phyloP scores from a whole-genome alignment of 2,329 filamentous ascomycete genomes.

The Polychaeton citri region DNA sequence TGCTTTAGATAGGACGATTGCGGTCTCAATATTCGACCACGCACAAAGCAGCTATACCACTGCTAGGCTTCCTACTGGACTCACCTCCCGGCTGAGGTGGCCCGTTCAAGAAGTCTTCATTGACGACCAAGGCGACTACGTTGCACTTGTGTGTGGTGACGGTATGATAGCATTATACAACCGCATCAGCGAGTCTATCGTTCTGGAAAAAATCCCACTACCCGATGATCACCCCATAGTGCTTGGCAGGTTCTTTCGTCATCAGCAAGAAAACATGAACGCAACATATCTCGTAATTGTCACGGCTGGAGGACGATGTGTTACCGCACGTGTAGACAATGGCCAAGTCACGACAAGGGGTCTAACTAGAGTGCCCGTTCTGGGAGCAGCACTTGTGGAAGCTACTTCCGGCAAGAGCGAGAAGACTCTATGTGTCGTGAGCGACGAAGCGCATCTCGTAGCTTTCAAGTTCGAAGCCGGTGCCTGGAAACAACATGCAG shows the following conservation, averaged over 20 bases:
- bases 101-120: conserved; percentile 45
- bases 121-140: conserved; percentile 49
- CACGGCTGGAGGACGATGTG: conserved; percentile 49
- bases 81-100: conserved; percentile 14
- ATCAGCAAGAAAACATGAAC: conserved; percentile 17
- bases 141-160: conserved; percentile 51
- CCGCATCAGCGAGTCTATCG: conserved; percentile 43
- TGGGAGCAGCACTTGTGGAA: conserved; percentile 13
- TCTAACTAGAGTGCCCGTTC: conserved; percentile 11
- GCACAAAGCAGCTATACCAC: conserved; percentile 8
- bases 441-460: conserved; percentile 11
- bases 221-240: conserved; percentile 45
- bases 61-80: conserved; percentile 7
- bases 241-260: conserved; percentile 49
- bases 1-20: conserved; percentile 55
- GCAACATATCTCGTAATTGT: conserved; percentile 43
- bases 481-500: conserved; percentile 6
- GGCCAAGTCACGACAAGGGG: conserved; percentile 12
- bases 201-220: conserved; percentile 41
- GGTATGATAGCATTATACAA: conserved; percentile 52
- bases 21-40: conserved; percentile 11
- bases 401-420: conserved; percentile 3
- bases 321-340: conserved; percentile 40
- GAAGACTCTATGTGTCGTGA: conserved; percentile 9
- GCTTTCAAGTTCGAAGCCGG: conserved; percentile 7